Evolutionary conservation across 805 yeast species (phyloP).

Genomic region (Pichia scutulata): DNA sequence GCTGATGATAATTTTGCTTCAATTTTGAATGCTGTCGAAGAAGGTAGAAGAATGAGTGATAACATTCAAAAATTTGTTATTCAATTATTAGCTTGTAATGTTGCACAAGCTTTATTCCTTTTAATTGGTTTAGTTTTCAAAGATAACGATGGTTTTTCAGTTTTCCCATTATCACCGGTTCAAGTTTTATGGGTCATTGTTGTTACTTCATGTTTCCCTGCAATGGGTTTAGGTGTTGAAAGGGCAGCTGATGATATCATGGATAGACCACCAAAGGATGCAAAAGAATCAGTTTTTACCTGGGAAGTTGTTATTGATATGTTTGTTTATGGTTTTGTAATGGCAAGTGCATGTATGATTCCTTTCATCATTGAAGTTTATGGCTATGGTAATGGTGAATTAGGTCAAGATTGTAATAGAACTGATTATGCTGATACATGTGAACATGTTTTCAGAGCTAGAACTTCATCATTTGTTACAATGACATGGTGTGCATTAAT

Average conservation of each 20-base stretch:
- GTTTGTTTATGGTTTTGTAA: conserved; percentile 62
- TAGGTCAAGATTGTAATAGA: conserved; percentile 58
- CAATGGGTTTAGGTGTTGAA: conserved; percentile 74
- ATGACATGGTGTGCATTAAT: conserved; percentile 84
- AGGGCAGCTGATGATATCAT: conserved; percentile 56
- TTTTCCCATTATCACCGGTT: conserved; percentile 75
- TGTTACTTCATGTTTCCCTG: conserved; percentile 74
- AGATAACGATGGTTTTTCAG: conserved; percentile 57
- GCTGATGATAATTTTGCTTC: conserved; percentile 77
- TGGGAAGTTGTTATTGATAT: conserved; percentile 62
- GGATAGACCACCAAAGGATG: conserved; percentile 55
- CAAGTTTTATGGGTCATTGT: conserved; percentile 77
- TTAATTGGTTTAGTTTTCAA: conserved; percentile 68
- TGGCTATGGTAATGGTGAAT: conserved; percentile 55
- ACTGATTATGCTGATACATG: conserved; percentile 39
- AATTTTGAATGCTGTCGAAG: conserved; percentile 69
- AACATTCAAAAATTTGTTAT: conserved; percentile 73
- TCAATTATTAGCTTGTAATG: conserved; percentile 65
- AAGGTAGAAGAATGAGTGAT: conserved; percentile 72
- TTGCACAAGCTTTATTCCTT: conserved; percentile 60
- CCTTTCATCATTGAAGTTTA: conserved; percentile 61
- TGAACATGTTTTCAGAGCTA: conserved; percentile 58
- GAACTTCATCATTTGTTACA: conserved; percentile 70
- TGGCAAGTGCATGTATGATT: conserved; percentile 64
- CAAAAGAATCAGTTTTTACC: conserved; percentile 51